These are phyloP conservation scores for Xylariales sp. DNA, from an alignment of 2,329 filamentous ascomycete genomes.

Conservation along the genomic window DNA sequence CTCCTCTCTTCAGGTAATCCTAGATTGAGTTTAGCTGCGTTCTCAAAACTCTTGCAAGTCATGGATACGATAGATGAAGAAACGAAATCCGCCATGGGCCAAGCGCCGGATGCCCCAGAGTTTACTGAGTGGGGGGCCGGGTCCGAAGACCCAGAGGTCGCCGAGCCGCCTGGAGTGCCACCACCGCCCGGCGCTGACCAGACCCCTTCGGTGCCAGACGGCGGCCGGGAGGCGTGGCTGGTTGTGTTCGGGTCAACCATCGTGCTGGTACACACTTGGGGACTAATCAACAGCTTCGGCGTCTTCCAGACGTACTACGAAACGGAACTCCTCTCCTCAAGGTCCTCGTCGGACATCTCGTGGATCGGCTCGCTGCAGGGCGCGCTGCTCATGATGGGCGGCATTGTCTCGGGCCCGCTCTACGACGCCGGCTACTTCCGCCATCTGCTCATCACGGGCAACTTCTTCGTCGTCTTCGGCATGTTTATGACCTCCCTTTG, in stretches of 20 bases:
- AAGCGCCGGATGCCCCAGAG: no score
- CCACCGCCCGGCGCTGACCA: neutral
- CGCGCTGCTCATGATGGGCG: conserved; percentile 25
- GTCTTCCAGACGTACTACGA: conserved; percentile 24
- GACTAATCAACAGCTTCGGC: conserved; percentile 26
- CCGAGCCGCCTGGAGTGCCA: no score
- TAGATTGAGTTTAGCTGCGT: no score
- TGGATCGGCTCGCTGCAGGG: conserved; percentile 27
- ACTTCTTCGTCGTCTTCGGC: conserved; percentile 21
- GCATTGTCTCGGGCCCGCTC: conserved; percentile 25
- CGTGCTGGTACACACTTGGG: conserved; percentile 31
- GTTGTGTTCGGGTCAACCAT: conserved; percentile 33
- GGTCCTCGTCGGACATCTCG: conserved; percentile 20
- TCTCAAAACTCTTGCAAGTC: no score
- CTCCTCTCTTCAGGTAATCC: no score
- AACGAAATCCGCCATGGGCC: no score
- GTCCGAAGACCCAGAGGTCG: no score
- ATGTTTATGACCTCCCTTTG: conserved; percentile 33
- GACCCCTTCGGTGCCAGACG: conserved; percentile 21
- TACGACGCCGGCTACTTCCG: conserved; percentile 28
- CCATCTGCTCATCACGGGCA: conserved; percentile 16
- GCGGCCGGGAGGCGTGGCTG: conserved; percentile 33
- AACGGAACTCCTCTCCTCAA: conserved; percentile 8
- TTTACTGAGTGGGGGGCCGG: no score
- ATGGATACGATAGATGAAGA: no score